A percentile compares a stretch with the other conserved stretches of the same genome.
phyloP scores from a whole-genome alignment of 352 stramenopile genomes.

The Blastocystis sp. region DNA sequence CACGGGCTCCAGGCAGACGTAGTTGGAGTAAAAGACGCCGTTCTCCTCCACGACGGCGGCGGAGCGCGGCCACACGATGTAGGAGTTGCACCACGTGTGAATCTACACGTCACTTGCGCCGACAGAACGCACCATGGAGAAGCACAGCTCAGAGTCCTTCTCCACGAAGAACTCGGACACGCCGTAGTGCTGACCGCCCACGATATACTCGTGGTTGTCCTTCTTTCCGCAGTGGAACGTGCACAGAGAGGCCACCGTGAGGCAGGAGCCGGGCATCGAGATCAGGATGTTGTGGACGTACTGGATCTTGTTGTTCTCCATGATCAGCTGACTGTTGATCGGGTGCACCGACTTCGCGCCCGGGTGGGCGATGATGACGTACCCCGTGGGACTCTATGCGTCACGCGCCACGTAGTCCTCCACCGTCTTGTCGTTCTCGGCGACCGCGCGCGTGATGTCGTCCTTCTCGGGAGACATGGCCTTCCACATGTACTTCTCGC shows the following conservation, averaged over 20 bases:
- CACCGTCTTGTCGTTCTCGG: slow-evolving; percentile 61
- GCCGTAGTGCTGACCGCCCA: slow-evolving; percentile 68
- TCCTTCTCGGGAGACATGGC: slow-evolving; percentile 48
- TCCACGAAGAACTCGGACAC: slow-evolving; percentile 72
- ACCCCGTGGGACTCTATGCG: slow-evolving; percentile 63
- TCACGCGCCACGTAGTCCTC: not conserved
- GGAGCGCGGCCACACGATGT: slow-evolving; percentile 39
- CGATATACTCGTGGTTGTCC: slow-evolving; percentile 35
- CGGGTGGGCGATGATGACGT: slow-evolving; percentile 73
- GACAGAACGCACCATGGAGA: slow-evolving; percentile 43
- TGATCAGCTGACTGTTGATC: slow-evolving; percentile 71
- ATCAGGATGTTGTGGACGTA: slow-evolving; percentile 74
- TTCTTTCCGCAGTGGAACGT: slow-evolving; percentile 29
- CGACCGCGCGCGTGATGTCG: slow-evolving; percentile 61
- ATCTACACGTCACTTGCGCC: not conserved
- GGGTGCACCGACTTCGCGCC: slow-evolving; percentile 55
- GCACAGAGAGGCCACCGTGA: slow-evolving; percentile 62
- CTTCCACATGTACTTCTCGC: slow-evolving; percentile 67
- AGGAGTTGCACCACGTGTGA: slow-evolving; percentile 68
- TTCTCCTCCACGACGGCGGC: slow-evolving; percentile 70
- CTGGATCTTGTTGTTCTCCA: slow-evolving; percentile 69
- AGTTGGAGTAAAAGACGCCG: slow-evolving; percentile 73
- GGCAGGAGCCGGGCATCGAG: slow-evolving; percentile 53
- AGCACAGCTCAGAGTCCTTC: slow-evolving; percentile 57
- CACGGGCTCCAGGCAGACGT: slow-evolving; percentile 71